These are phyloP conservation scores for Colletotrichum sp. DNA, from an alignment of 2,329 filamentous ascomycete species.

Conservation along the genomic window DNA sequence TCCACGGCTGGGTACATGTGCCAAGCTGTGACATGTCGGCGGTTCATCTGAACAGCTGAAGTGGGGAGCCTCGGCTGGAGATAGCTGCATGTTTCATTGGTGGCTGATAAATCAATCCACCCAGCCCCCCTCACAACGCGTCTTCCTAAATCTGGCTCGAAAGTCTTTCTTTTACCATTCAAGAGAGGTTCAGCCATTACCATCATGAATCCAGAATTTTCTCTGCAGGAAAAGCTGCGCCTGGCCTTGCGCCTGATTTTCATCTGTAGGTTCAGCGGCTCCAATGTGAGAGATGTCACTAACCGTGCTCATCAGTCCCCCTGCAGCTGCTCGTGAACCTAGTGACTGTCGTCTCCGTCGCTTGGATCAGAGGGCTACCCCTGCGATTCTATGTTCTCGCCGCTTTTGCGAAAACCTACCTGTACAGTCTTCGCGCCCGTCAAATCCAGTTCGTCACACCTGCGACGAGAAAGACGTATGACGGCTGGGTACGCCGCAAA, in stretches of 20 bases:
- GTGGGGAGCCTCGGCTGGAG: background rate
- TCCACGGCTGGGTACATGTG: background rate
- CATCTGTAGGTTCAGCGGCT: background rate
- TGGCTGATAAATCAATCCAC: background rate
- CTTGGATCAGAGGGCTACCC: background rate
- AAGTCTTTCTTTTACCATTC: background rate
- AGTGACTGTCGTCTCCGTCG: background rate
- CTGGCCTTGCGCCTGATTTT: background rate
- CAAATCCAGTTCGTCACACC: background rate
- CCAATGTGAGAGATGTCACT: background rate
- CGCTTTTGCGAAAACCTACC: background rate
- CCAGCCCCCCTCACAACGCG: background rate
- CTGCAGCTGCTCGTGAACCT: background rate
- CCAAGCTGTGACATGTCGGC: background rate
- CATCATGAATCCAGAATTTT: background rate
- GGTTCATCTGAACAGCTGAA: background rate
- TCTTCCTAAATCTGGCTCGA: accelerated
- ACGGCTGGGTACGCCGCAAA: background rate
- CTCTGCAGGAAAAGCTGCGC: background rate
- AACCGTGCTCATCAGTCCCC: background rate
- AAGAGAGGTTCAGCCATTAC: background rate
- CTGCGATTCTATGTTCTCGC: background rate
- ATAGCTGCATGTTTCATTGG: background rate
- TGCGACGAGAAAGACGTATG: background rate
- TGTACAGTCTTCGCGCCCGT: background rate